These are phyloP conservation scores for Prunus mongolica DNA, from an alignment of 306 rosid genomes.

Conservation along the genomic window DNA sequence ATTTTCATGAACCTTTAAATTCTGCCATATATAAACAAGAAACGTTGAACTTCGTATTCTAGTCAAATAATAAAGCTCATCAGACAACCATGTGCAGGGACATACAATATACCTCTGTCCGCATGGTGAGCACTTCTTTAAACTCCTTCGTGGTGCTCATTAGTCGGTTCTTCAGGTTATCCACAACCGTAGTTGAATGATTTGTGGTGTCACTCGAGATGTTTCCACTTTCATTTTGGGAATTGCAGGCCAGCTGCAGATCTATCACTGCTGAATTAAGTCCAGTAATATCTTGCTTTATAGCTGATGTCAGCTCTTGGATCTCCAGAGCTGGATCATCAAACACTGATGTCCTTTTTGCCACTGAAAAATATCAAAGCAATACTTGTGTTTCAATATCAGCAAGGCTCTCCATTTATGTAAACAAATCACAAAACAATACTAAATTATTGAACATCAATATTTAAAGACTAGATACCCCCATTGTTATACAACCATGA, in stretches of 20 bases:
- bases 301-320: conserved; percentile 82
- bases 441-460: background rate
- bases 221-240: conserved; percentile 60
- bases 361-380: conserved; percentile 46
- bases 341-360: conserved; percentile 87
- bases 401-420: background rate
- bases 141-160: conserved; percentile 89
- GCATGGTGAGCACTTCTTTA: conserved; percentile 89
- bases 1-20: conserved; percentile 84
- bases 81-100: background rate
- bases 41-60: background rate
- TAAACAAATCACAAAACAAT: background rate
- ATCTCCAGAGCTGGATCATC: conserved; percentile 90
- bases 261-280: conserved; percentile 88
- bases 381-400: background rate
- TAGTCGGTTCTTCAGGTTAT: conserved; percentile 83
- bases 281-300: conserved; percentile 87
- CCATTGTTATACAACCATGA: background rate
- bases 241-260: conserved; percentile 64
- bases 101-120: conserved; percentile 63
- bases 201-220: conserved; percentile 75
- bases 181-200: conserved; percentile 88
- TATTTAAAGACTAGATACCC: background rate
- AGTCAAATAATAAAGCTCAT: background rate
- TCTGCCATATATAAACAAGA: conserved; percentile 36